Evolutionary conservation across 257 asterid species (phyloP).

Genomic region (Sherardia arvensis): DNA sequence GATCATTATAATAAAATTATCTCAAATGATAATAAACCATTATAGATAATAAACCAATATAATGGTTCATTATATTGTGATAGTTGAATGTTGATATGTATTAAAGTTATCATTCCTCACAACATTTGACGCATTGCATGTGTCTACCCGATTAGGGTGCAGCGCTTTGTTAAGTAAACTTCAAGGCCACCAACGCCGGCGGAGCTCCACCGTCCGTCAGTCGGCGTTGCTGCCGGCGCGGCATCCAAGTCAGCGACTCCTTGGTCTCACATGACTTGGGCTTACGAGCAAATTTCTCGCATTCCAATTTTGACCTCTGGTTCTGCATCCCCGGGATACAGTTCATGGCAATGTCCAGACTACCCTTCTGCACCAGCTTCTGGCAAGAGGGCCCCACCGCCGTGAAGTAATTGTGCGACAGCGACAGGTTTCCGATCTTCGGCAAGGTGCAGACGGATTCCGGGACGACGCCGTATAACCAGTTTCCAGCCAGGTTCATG

Average conservation of each 20-base stretch:
- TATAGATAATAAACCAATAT: no score
- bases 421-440: conserved; percentile 15
- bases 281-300: conserved; percentile 29
- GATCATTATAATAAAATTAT: no score
- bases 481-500: conserved; percentile 26
- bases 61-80: no score
- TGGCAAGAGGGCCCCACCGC: conserved; percentile 52
- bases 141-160: not conserved
- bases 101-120: no score
- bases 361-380: conserved; percentile 24
- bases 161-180: not conserved
- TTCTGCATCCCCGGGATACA: conserved; percentile 43
- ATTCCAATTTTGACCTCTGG: conserved; percentile 31
- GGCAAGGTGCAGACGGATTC: conserved; percentile 38
- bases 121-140: no score
- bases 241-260: conserved; percentile 17
- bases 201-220: not conserved
- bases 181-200: not conserved
- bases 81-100: no score
- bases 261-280: conserved; percentile 24
- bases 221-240: conserved; percentile 16
- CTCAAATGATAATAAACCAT: no score
- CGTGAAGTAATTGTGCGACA: conserved; percentile 45
- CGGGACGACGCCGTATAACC: conserved; percentile 45
- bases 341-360: conserved; percentile 40